Conservation (phyloP, 2,329 filamentous ascomycete species). For the Beauveria caledonica region DNA sequence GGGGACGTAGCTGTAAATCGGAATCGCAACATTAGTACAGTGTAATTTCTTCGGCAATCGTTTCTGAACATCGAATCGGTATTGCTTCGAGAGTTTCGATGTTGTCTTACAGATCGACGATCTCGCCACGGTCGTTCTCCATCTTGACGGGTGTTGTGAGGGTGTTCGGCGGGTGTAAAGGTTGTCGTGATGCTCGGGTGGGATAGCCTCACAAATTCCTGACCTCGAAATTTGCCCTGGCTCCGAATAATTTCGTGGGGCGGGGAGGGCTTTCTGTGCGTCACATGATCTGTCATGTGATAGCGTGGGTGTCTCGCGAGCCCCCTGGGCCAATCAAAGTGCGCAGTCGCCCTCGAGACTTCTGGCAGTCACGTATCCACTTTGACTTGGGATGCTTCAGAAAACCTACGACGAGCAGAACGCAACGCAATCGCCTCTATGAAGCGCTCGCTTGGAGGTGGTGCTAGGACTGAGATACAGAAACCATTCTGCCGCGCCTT, state of each 20-base stretch:
- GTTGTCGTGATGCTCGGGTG: slow-evolving; percentile 21
- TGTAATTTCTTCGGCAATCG: slow-evolving; percentile 11
- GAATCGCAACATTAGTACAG: slow-evolving; percentile 20
- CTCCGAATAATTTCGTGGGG: slow-evolving; percentile 28
- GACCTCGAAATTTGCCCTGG: slow-evolving; percentile 26
- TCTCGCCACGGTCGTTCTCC: slow-evolving; percentile 99
- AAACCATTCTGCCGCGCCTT: slow-evolving; percentile 11
- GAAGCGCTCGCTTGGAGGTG: not conserved
- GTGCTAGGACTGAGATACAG: not conserved
- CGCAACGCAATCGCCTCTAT: not conserved
- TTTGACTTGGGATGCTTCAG: not conserved
- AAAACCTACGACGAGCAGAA: not conserved
- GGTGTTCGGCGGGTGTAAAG: slow-evolving; percentile 21
- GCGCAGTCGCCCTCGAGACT: not conserved
- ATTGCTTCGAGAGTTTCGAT: slow-evolving; percentile 1
- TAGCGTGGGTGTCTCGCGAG: slow-evolving; percentile 24
- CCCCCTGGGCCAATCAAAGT: not conserved
- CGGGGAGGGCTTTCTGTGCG: slow-evolving; percentile 26
- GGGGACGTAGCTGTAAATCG: slow-evolving; percentile 71
- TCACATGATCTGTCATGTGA: slow-evolving; percentile 30
- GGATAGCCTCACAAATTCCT: slow-evolving; percentile 20
- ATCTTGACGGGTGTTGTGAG: slow-evolving; percentile 54
- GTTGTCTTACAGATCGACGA: slow-evolving; percentile 86
- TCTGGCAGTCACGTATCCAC: not conserved
- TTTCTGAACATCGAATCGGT: not conserved